phyloP scores from a whole-genome alignment of 257 asterid genomes.

The Striga asiatica region DNA sequence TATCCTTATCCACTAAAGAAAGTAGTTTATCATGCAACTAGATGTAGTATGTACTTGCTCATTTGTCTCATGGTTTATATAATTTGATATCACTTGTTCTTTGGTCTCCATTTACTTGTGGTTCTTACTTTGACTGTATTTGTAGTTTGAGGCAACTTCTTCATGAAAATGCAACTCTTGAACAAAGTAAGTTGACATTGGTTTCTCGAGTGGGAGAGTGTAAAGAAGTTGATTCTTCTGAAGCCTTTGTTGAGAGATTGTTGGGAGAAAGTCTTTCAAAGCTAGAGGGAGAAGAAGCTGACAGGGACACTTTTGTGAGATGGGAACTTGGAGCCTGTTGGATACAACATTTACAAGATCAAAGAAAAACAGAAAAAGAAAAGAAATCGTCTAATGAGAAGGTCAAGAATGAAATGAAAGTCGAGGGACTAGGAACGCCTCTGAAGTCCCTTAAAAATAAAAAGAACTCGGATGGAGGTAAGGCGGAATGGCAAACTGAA shows the following conservation, averaged over 20 bases:
- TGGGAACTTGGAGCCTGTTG: conserved; percentile 99
- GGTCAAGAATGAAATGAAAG: conserved; percentile 74
- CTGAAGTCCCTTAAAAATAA: conserved; percentile 78
- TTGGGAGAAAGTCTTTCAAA: conserved; percentile 72
- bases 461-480: conserved; percentile 51
- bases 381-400: conserved; percentile 59
- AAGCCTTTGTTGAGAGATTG: conserved; percentile 59
- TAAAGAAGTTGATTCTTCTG: conserved; percentile 45
- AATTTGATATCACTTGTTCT: too few species aligned
- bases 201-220: conserved; percentile 35
- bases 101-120: neutral
- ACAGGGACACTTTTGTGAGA: conserved; percentile 58
- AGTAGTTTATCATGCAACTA: too few species aligned
- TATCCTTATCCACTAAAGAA: too few species aligned
- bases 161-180: conserved; percentile 46
- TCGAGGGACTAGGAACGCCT: conserved; percentile 91
- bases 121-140: conserved; percentile 19
- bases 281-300: conserved; percentile 62
- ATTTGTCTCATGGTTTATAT: too few species aligned
- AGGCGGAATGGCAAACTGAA: conserved; percentile 33
- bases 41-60: too few species aligned
- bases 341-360: conserved; percentile 95
- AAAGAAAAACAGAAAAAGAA: conserved; percentile 84
- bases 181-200: conserved; percentile 32
- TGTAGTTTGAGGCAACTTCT: conserved; percentile 87